Evolutionary conservation across 2,329 filamentous ascomycete species (phyloP).

Genomic region (Catunica adiposa): DNA sequence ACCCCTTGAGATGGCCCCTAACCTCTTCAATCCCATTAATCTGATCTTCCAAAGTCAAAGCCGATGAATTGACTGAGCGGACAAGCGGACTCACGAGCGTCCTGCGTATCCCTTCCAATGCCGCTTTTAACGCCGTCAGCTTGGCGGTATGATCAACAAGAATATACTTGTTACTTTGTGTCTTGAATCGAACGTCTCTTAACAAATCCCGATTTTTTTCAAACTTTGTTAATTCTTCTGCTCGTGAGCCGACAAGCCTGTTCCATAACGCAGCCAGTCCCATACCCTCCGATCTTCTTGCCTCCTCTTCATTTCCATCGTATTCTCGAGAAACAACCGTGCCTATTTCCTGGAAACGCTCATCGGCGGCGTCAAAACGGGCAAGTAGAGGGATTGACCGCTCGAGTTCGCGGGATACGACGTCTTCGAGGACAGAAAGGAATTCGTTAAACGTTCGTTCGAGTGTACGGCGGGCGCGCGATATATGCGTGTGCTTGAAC

Average conservation of each 20-base stretch:
- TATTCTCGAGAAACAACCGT: slow-evolving; percentile 73
- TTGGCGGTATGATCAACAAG: slow-evolving; percentile 76
- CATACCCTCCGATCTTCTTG: slow-evolving; percentile 35
- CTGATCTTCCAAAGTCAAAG: slow-evolving; percentile 64
- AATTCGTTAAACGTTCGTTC: slow-evolving; percentile 83
- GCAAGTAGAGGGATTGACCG: slow-evolving; percentile 67
- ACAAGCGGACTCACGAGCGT: slow-evolving; percentile 78
- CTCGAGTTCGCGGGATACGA: slow-evolving; percentile 68
- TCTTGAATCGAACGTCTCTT: slow-evolving; percentile 61
- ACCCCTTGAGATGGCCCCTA: slow-evolving; percentile 57
- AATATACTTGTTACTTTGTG: slow-evolving; percentile 72
- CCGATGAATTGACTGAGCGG: slow-evolving; percentile 37
- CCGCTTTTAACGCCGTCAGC: slow-evolving; percentile 68
- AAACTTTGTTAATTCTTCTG: slow-evolving; percentile 66
- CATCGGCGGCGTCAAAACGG: slow-evolving; percentile 83
- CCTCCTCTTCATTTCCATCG: slow-evolving; percentile 63
- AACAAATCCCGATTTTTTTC: slow-evolving; percentile 77
- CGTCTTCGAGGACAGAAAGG: slow-evolving; percentile 71
- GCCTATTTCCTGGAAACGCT: slow-evolving; percentile 76
- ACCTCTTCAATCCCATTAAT: slow-evolving; percentile 68
- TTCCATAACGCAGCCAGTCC: slow-evolving; percentile 74
- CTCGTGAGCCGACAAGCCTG: slow-evolving; percentile 61
- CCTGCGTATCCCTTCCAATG: slow-evolving; percentile 65
- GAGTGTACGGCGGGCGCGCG: slow-evolving; percentile 64
- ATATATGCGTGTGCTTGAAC: slow-evolving; percentile 39